Base-by-base conservation (phyloP, 768 basidiomycete species). In the Boletus speciosus region DNA sequence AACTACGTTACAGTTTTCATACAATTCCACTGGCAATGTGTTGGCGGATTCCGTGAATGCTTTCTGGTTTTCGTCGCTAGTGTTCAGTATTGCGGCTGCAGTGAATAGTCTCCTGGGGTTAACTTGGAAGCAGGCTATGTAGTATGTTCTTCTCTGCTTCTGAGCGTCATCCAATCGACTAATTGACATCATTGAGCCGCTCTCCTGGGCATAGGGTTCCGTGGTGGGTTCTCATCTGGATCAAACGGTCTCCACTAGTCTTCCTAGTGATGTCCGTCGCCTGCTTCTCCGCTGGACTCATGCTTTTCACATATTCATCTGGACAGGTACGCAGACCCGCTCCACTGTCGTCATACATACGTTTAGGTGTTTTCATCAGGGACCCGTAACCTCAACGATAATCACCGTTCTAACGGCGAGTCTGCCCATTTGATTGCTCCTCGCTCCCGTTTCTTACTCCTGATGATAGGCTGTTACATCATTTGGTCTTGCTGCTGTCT, bases 221-320 rank as follows among this genome's bases (percentile, higher is more conserved):
- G 9, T 81, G 79, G 79, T 81, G 79, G 79, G 78, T 81, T 23
- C 66, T 80, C 39, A 90, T 91, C 60, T 92, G 88, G 89, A 91
- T 91, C 73, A 91, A 90, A 66, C 77, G 88, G 35, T 88, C 88
- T 6, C 89, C 89, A 14, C 76, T 92, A 34, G 86, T 90, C 57
- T 90, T 91, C 73, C 81, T 91, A 43, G 88, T 91, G 55, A 77
- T 91, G 67, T 89, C 90, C 49, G 88, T 91, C 42, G 86, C 87
- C 38, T 87, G 85, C 69, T 92, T 92, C 70, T 90, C 86, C 1
- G 78, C 87, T 39, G 89, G 89, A 14, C 76, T 91, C 16, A 84
- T 86, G 62, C 80, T 85, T 41, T 91, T 91, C 63, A 78, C 87
- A 14, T 91, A 90, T 64, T 82, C 89, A 3, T 88, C 89, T 16